Conservation (phyloP, 164 flowering plant species). For the Malania oleifera region DNA sequence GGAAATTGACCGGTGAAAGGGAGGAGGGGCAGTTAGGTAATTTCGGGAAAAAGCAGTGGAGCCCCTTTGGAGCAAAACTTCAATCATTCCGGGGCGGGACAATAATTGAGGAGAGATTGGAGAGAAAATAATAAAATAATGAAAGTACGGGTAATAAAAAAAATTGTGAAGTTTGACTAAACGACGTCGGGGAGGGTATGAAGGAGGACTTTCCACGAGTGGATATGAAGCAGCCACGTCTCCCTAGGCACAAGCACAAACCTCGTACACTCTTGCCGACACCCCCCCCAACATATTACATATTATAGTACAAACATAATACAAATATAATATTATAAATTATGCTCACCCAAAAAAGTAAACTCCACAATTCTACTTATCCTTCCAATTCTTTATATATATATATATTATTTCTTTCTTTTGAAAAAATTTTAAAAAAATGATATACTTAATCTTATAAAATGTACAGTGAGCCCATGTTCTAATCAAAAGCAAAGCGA, state of each 20-base stretch:
- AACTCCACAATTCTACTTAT: conserved; percentile 15
- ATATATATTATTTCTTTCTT: not conserved
- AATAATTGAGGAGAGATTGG: conserved; percentile 10
- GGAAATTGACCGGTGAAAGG: not conserved
- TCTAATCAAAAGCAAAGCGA: no score
- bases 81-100: not conserved
- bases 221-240: conserved; percentile 44
- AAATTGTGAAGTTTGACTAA: conserved; percentile 15
- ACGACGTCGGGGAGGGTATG: not conserved
- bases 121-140: conserved; percentile 11
- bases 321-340: no score
- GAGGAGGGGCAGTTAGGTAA: not conserved
- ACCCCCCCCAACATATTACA: not conserved
- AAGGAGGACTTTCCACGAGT: conserved; percentile 23
- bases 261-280: conserved; percentile 49
- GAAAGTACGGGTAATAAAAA: not conserved
- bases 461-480: no score
- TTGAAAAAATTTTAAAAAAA: not conserved
- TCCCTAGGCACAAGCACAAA: conserved; percentile 27
- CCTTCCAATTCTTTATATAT: conserved; percentile 1
- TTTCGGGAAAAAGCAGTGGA: not conserved
- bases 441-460: no score
- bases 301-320: no score
- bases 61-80: not conserved
- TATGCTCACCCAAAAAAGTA: not conserved